Percentiles rank a stretch among this genome's conserved stretches.
Evolutionary conservation across 2,329 filamentous ascomycete species (phyloP).

Genomic region (Phaeosphaeriaceae sp.): DNA sequence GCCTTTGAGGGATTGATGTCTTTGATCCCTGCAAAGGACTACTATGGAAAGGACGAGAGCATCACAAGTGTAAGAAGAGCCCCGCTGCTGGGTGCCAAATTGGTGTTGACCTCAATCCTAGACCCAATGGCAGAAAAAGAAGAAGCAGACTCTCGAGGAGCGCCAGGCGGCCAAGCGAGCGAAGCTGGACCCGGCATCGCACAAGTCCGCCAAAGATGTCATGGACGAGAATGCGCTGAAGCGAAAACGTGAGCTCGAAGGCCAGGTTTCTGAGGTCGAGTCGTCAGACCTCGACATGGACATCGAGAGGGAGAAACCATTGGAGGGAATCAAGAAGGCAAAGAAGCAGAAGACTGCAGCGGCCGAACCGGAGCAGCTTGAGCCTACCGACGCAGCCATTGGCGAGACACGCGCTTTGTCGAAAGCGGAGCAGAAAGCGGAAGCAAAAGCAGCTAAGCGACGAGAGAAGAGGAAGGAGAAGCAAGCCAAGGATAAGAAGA

Average conservation of each 20-base stretch:
- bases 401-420: conserved; percentile 47
- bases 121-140: conserved; percentile 95
- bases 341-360: conserved; percentile 54
- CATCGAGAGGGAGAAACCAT: conserved; percentile 47
- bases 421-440: conserved; percentile 49
- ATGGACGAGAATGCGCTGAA: conserved; percentile 85
- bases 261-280: conserved; percentile 52
- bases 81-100: conserved; percentile 9
- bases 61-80: conserved; percentile 70
- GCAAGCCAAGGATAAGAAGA: conserved; percentile 48
- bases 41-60: conserved; percentile 78
- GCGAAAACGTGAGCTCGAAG: conserved; percentile 72
- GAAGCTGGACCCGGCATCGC: conserved; percentile 90
- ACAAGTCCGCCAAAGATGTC: conserved; percentile 90
- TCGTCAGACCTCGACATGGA: conserved; percentile 45
- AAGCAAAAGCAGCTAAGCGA: conserved; percentile 54
- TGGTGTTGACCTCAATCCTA: conserved; percentile 47
- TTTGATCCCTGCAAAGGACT: conserved; percentile 87
- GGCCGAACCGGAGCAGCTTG: conserved; percentile 23
- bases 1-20: conserved; percentile 88
- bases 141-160: conserved; percentile 92
- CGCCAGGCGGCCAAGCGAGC: conserved; percentile 70
- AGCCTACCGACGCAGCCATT: conserved; percentile 46
- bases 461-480: conserved; percentile 56
- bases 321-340: conserved; percentile 47